Evolutionary conservation across 306 rosid genomes (phyloP).

Genomic region (Vigna trinervia): DNA sequence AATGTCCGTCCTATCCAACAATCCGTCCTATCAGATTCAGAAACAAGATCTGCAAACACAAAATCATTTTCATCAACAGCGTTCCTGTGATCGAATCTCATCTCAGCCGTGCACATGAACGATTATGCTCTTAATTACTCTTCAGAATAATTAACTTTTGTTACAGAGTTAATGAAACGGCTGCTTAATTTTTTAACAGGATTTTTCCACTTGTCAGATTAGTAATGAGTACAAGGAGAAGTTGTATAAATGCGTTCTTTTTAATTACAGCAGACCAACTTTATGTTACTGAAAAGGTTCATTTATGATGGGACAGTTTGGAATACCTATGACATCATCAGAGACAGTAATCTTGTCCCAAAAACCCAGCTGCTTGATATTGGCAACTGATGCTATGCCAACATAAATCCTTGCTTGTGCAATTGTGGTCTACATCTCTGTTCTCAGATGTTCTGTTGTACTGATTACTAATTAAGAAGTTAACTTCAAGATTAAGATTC

Average conservation of each 20-base stretch:
- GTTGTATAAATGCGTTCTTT: not conserved
- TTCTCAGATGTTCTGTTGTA: constrained; percentile 14
- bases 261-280: not conserved
- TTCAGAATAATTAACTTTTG: not conserved
- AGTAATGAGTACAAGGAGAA: not conserved
- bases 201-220: not conserved
- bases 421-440: not conserved
- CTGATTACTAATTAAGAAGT: not conserved
- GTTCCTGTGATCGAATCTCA: not conserved
- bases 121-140: not conserved
- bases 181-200: not conserved
- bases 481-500: not conserved
- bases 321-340: not conserved
- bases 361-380: too few species aligned
- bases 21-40: not conserved
- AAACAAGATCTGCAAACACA: not conserved
- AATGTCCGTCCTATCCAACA: not conserved
- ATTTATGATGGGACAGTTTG: not conserved
- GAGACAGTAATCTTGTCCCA: not conserved
- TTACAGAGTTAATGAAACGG: not conserved
- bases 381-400: not conserved
- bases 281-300: not conserved
- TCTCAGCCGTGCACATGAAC: not conserved
- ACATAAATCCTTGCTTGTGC: not conserved
- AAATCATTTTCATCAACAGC: not conserved